Evolutionary conservation across 441 rosid genomes (phyloP), one percentile per base, ranked within the genome.

Genomic region (Pelargonium myrrhifolium): DNA sequence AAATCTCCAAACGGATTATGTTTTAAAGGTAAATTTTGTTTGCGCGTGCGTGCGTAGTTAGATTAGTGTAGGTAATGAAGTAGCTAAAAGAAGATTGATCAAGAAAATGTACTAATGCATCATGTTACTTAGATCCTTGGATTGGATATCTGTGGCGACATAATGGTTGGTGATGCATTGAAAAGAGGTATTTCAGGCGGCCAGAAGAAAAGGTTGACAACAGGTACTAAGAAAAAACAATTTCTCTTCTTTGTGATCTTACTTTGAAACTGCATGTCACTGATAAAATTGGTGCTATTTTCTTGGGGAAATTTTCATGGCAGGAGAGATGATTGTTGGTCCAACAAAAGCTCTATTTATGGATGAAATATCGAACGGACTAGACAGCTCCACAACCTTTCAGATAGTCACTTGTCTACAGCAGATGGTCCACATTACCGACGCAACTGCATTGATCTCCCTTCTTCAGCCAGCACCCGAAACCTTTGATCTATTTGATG

Each of bases 131-230:
- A 89, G 96, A 85, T 87, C 45, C 86, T 89, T n/a, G 96, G 96
- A 55, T 76, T 89, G 51, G 86, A 87, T 49, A 76, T 75, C 9
- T 89, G 92, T 49, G 85, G 86, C 26, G 85, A 89, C 43, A 84
- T 69, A 49, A 75, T 77, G 43, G 89, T 75, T 8, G 92, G 96
- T 20, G 74, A 80, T 81, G 88, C 76, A 3, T 17, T 77, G 69
- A 76, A 59, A 61, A 81, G 88, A 72, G 96, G 92, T 53, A 79
- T 86, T 74, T 89, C 95, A 2, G 95, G 92, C 60, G 95, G 92
- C 55, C 90, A 89, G 71, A 86, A 76, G 77, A 84, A 82, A 75
- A 80, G 89, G 43, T 66, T 86, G 39, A 89, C 89, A 40, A 85
- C 92, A 79, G 93, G 90, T 87, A 64, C 6, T 64, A 35, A 63